Evolutionary conservation across 2,329 filamentous ascomycete genomes (phyloP).

Genomic region (Nemania bipapillata): DNA sequence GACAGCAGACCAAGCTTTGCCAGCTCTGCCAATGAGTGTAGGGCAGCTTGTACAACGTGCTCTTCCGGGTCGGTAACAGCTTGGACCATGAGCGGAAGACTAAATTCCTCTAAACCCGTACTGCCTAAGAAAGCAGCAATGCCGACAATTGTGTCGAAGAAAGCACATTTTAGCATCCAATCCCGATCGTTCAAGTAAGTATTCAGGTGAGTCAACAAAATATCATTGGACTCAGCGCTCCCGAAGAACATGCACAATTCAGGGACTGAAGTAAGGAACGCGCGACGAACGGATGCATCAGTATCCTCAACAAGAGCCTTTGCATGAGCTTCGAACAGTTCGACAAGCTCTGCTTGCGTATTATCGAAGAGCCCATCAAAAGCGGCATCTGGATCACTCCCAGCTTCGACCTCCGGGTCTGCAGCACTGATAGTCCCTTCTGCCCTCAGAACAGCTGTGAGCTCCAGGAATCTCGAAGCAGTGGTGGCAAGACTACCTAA

Average conservation of each 20-base stretch:
- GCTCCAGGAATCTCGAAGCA: conserved; percentile 85
- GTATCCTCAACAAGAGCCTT: conserved; percentile 89
- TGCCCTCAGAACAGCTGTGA: conserved; percentile 86
- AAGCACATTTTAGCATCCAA: conserved; percentile 95
- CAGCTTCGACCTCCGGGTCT: conserved; percentile 82
- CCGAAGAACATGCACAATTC: conserved; percentile 96
- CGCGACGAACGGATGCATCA: conserved; percentile 85
- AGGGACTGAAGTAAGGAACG: conserved; percentile 90
- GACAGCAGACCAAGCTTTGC: conserved; percentile 89
- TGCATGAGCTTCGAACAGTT: conserved; percentile 86
- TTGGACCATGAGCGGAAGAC: conserved; percentile 93
- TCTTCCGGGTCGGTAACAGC: conserved; percentile 93
- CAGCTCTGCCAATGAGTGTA: conserved; percentile 88
- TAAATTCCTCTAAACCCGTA: conserved; percentile 91
- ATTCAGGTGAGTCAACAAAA: conserved; percentile 94
- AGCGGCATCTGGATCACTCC: conserved; percentile 71
- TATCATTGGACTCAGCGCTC: conserved; percentile 89
- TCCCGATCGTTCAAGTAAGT: conserved; percentile 96
- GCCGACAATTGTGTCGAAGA: conserved; percentile 94
- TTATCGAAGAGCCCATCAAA: conserved; percentile 89
- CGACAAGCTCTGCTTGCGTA: conserved; percentile 82
- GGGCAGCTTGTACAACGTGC: conserved; percentile 88
- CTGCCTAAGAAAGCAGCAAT: conserved; percentile 91
- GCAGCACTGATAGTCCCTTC: conserved; percentile 82
- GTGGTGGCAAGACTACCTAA: conserved; percentile 88